These are phyloP conservation scores for Elaphomyces granulatus DNA, from an alignment of 495 filamentous ascomycete genomes.

Conservation along the genomic window DNA sequence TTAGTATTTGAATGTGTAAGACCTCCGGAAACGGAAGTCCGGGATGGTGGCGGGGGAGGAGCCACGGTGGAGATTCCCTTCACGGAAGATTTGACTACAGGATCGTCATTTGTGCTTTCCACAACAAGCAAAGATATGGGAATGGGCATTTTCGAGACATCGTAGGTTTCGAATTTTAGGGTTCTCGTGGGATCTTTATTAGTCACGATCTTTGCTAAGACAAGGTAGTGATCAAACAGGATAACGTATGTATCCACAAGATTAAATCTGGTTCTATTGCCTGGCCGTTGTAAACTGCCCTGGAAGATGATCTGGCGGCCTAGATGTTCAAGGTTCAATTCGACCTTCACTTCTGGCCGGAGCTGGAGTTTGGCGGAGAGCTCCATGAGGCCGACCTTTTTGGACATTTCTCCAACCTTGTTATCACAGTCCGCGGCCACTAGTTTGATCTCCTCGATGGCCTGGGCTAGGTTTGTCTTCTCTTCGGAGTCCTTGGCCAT, in stretches of 20 bases:
- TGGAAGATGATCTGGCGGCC: slow-evolving; percentile 79
- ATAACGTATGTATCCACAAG: slow-evolving; percentile 89
- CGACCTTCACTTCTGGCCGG: slow-evolving; percentile 78
- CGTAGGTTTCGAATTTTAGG: slow-evolving; percentile 70
- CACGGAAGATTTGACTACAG: slow-evolving; percentile 64
- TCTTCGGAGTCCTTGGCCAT: slow-evolving; percentile 78
- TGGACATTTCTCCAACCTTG: slow-evolving; percentile 85
- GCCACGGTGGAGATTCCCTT: slow-evolving; percentile 55
- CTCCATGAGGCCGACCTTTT: slow-evolving; percentile 81
- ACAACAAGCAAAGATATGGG: slow-evolving; percentile 92
- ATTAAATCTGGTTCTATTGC: slow-evolving; percentile 63
- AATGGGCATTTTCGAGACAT: slow-evolving; percentile 92
- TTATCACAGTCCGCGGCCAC: slow-evolving; percentile 89
- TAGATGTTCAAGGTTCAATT: slow-evolving; percentile 80
- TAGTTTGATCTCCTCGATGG: slow-evolving; percentile 87
- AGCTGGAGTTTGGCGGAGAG: slow-evolving; percentile 69
- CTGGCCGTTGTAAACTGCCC: slow-evolving; percentile 79
- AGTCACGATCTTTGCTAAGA: slow-evolving; percentile 69
- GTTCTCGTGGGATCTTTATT: slow-evolving; percentile 48
- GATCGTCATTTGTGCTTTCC: slow-evolving; percentile 81
- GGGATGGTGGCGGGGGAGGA: slow-evolving; percentile 26
- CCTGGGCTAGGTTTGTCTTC: slow-evolving; percentile 67
- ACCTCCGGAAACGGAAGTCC: slow-evolving; percentile 38
- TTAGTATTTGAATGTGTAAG: slow-evolving; percentile 52
- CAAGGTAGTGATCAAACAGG: slow-evolving; percentile 92